Conservation (phyloP, 768 basidiomycete species). For the Suillus alpinus region DNA sequence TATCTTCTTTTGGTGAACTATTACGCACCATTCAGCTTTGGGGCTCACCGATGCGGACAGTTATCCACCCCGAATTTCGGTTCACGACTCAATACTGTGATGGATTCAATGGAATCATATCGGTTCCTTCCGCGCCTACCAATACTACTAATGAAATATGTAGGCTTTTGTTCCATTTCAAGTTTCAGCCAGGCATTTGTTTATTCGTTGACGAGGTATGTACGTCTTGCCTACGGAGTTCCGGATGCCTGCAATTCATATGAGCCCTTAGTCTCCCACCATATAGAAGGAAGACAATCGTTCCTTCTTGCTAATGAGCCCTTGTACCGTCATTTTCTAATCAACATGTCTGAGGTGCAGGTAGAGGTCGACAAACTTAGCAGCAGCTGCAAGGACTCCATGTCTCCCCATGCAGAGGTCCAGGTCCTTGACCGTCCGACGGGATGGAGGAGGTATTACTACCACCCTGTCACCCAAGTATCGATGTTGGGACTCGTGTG, state of each 20-base stretch:
- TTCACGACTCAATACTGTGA: not conserved
- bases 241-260: not conserved
- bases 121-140: not conserved
- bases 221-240: not conserved
- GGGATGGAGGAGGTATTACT: slow-evolving; percentile 54
- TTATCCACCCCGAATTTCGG: not conserved
- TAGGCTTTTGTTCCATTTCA: not conserved
- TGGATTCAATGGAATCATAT: not conserved
- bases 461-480: slow-evolving; percentile 45
- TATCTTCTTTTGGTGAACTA: not conserved
- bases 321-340: not conserved
- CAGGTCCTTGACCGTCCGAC: slow-evolving; percentile 42
- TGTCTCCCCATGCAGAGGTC: slow-evolving; percentile 7
- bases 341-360: slow-evolving; percentile 19
- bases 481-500: slow-evolving; percentile 63
- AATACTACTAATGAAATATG: not conserved
- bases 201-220: not conserved
- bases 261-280: not conserved
- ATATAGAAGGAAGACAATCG: not conserved
- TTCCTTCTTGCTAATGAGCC: not conserved
- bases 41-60: not conserved
- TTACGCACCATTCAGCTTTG: not conserved
- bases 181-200: not conserved
- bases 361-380: slow-evolving; percentile 6
- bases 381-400: not conserved